phyloP scores from a whole-genome alignment of 768 basidiomycete genomes.

The Boletus rubescentipes region DNA sequence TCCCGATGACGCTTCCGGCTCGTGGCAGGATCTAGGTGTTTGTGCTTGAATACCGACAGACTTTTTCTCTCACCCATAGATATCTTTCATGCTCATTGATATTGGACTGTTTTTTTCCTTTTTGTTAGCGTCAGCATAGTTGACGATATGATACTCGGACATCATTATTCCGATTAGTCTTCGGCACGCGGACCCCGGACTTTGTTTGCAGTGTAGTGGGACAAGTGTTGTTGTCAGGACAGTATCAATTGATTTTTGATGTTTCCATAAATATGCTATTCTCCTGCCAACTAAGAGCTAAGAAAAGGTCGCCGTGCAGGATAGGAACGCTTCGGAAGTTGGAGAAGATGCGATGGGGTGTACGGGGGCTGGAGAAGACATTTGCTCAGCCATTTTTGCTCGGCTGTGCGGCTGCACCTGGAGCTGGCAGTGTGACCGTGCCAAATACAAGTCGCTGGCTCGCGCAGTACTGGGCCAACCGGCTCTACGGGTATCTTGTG shows the following conservation, averaged over 20 bases:
- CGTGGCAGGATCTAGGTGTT: constrained; percentile 23
- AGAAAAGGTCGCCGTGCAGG: neutral
- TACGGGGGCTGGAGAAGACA: constrained; percentile 16
- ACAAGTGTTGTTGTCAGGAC: neutral
- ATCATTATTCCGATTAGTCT: no score
- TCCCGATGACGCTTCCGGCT: constrained; percentile 28
- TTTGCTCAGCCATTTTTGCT: constrained; percentile 4
- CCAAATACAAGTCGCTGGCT: neutral
- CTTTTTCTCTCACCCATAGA: neutral
- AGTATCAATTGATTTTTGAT: neutral
- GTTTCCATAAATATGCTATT: neutral
- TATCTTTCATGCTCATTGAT: neutral
- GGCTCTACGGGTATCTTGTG: constrained; percentile 22
- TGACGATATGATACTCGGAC: no score
- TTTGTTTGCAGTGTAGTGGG: neutral
- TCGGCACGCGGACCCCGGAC: neutral
- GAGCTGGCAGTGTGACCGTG: neutral
- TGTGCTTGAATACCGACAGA: constrained; percentile 11
- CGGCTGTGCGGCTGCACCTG: constrained; percentile 15
- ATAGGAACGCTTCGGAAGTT: neutral
- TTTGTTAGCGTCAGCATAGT: no score
- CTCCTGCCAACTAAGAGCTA: neutral
- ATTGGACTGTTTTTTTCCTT: neutral
- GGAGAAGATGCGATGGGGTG: constrained; percentile 13
- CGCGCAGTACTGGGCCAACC: constrained; percentile 1